Base-by-base conservation (phyloP, 768 basidiomycete genomes). In the Asterophora parasitica region DNA sequence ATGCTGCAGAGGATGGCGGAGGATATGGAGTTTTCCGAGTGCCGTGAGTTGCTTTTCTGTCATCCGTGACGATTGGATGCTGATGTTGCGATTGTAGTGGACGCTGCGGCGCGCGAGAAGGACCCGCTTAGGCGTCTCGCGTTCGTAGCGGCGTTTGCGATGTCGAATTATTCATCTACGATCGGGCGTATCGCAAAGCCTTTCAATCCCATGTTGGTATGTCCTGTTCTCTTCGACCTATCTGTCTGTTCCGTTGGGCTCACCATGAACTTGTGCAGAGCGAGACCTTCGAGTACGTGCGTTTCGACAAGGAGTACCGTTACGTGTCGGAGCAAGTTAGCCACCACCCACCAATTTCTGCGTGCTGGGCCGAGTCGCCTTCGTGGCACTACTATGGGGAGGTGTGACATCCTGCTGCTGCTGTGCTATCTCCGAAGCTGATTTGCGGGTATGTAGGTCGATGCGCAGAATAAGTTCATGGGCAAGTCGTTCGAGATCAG, bases 1-100 rank as follows among this genome's bases (percentile, higher is more conserved):
- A 97, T 98, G 94, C 64, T 98, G 50, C 91, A 98, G 70, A 73
- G 94, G 42, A 98, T 97, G 90, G 86, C 93, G 9, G 94, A 98
- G 68, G 94, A 98, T 66, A 95, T 95, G 91, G 94, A 96, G 65
- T 96, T 94, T 66, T 85, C 89, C 0, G 91, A 92, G 56, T 95
- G 92, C 59, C 68, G 88, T 90, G 58, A 72, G 88, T 79, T 3
- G 2, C 16, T 44, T 17, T 47, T 37, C 45, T 23, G 28, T 32
- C 46, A 3, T 13, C 9, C 55, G 37, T 42, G 19, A 39, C n/a
- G 47, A 13, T 31, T 48, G 42, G 33, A 49, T 32, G 28, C 19
- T 50, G 47, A 30, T 45, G 33, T 49, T 28, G 7, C 20, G 15
- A 27, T 9, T 4, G 0, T 55, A 91, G 87, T 97, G 58, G 92